phyloP scores from a whole-genome alignment of 495 filamentous ascomycete species.

The Friedmanniomyces endolithicus region DNA sequence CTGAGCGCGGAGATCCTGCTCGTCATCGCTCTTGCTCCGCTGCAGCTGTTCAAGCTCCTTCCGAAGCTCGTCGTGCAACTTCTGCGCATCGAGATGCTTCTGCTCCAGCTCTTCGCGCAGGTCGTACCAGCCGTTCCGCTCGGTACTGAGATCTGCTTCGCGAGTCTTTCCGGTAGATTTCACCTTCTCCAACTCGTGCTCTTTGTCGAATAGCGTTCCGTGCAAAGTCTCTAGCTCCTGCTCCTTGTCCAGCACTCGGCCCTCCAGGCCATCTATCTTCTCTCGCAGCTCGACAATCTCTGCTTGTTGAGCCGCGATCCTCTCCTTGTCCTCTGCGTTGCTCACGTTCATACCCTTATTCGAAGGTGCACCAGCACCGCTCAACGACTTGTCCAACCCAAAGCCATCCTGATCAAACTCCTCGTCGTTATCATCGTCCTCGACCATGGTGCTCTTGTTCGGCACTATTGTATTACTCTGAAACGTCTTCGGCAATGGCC shows the following conservation, averaged over 20 bases:
- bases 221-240: conserved; percentile 40
- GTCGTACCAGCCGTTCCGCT: conserved; percentile 61
- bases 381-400: conserved; percentile 39
- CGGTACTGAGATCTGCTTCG: conserved; percentile 27
- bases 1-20: conserved; percentile 51
- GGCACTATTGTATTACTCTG: conserved; percentile 94
- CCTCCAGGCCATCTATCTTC: conserved; percentile 62
- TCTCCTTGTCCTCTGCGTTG: conserved; percentile 12
- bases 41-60: conserved; percentile 63
- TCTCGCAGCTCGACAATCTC: conserved; percentile 64
- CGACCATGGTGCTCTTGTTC: conserved; percentile 96
- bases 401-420: conserved; percentile 57
- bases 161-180: conserved; percentile 24
- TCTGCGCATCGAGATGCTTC: conserved; percentile 65
- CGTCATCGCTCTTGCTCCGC: conserved; percentile 50
- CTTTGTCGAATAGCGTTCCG: conserved; percentile 41
- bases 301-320: conserved; percentile 36
- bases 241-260: conserved; percentile 44
- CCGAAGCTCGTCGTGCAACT: conserved; percentile 52
- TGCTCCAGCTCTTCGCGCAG: conserved; percentile 61
- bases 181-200: conserved; percentile 42
- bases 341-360: background rate
- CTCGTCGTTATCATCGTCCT: conserved; percentile 74
- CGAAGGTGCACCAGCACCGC: background rate
- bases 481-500: conserved; percentile 75